Conservation (phyloP, 2,329 filamentous ascomycete genomes). For the Xylogone sp. region DNA sequence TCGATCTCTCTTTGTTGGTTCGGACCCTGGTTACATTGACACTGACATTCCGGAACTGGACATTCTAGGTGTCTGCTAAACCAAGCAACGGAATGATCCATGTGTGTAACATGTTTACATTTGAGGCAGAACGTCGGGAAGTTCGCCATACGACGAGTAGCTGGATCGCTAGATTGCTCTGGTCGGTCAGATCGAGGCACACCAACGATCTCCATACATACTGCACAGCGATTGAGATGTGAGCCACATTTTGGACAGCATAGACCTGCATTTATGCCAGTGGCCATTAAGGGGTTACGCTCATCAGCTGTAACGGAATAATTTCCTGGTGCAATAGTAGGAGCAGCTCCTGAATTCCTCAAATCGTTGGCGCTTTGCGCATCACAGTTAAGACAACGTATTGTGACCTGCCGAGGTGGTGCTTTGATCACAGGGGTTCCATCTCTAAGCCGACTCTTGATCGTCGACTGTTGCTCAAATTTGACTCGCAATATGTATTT, state of each 20-base stretch:
- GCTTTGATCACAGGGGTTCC: constrained; percentile 61
- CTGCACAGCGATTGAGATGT: constrained; percentile 63
- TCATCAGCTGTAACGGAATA: constrained; percentile 18
- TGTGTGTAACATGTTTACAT: constrained; percentile 65
- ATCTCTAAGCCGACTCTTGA: constrained; percentile 58
- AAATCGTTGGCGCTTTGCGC: constrained; percentile 46
- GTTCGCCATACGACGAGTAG: constrained; percentile 43
- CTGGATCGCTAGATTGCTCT: constrained; percentile 45
- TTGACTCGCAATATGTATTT: constrained; percentile 71
- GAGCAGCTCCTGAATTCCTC: constrained; percentile 14
- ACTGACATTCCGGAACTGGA: constrained; percentile 65
- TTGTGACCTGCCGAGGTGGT: constrained; percentile 64
- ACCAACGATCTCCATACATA: constrained; percentile 64
- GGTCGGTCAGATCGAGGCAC: constrained; percentile 57
- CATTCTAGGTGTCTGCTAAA: constrained; percentile 63
- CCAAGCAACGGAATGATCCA: constrained; percentile 66
- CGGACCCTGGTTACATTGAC: constrained; percentile 43
- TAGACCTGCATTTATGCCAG: constrained; percentile 56
- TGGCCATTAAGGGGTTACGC: constrained; percentile 54
- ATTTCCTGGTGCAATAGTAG: constrained; percentile 11
- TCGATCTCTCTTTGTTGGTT: neutral
- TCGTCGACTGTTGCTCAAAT: constrained; percentile 74
- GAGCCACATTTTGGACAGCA: constrained; percentile 65
- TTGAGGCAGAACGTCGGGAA: constrained; percentile 68
- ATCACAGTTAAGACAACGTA: constrained; percentile 76